A percentile compares a stretch with the other conserved stretches of the same genome.
phyloP scores from a whole-genome alignment of 176 grass and related monocot species.

The Eragrostis curvula region DNA sequence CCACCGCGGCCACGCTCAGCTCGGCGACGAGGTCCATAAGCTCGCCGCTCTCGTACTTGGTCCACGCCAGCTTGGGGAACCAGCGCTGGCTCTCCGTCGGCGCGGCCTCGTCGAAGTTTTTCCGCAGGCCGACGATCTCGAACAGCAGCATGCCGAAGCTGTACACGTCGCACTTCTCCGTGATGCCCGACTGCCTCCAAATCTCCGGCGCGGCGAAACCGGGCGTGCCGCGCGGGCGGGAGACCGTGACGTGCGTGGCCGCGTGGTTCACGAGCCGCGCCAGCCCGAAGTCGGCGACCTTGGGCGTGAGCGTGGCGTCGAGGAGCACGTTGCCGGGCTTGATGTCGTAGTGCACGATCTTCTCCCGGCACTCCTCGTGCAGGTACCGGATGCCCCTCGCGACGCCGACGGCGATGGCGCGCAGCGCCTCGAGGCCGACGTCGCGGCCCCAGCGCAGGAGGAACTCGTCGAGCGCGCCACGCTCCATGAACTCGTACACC shows the following conservation, averaged over 20 bases:
- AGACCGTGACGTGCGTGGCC: conserved; percentile 1
- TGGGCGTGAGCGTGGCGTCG: conserved; percentile 27
- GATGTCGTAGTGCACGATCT: conserved; percentile 61
- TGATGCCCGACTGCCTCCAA: conserved; percentile 29
- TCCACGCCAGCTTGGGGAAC: conserved; percentile 35
- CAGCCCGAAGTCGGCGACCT: conserved; percentile 60
- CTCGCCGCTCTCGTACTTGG: conserved; percentile 1
- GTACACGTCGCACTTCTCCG: conserved; percentile 54
- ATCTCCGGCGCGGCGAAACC: conserved; percentile 50
- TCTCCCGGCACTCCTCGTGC: conserved; percentile 53
- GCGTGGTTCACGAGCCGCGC: conserved; percentile 32
- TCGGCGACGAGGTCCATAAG: background rate
- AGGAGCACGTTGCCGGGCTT: conserved; percentile 58
- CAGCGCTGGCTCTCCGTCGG: conserved; percentile 21
- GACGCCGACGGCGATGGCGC: conserved; percentile 36
- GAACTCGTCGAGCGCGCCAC: conserved; percentile 39
- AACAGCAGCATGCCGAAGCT: conserved; percentile 57
- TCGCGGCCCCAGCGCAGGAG: background rate
- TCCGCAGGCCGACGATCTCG: conserved; percentile 41
- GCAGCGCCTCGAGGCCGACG: background rate
- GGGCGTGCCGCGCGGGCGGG: conserved; percentile 33
- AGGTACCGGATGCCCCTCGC: conserved; percentile 47
- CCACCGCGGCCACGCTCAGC: background rate
- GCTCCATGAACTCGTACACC: conserved; percentile 54
- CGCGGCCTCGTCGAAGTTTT: conserved; percentile 32